Base-by-base conservation (phyloP, 1,139 yeast species). In the Diutina neorugosa region DNA sequence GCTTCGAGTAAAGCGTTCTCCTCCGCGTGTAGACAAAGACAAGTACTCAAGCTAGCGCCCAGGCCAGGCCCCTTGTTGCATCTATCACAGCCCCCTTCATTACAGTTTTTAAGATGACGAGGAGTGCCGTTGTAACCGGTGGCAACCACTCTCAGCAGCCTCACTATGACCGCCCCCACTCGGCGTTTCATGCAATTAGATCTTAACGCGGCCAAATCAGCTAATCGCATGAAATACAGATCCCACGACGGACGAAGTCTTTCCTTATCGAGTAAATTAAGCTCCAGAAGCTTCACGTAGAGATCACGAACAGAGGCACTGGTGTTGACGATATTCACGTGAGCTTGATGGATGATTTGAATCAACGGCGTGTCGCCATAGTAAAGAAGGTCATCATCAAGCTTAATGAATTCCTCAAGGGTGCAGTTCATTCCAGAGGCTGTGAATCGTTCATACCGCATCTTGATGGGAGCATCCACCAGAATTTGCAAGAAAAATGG, bases 81-180 rank as follows among this genome's bases (percentile, higher is more conserved):
- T 49, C 98, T 73, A 6, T 80, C 69, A 68, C 98, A 93, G 0
- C 98, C 98, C 18, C 98, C 98, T 61, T 89, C 93, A 63, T 89
- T 91, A 68, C 99, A 93, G 63, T 93, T 93, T 34, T 75, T 73
- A 61, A 89, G 69, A 56, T 91, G 89, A 46, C 96, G 76, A 12
- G 98, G 98, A 0, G 99, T 93, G 1, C 99, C 98, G 63, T 93
- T 93, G 67, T 94, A 93, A 0, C 98, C 99, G 0, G 98, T 93
- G 1, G 98, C 95, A 37, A 94, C 78, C 41, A 93, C 96, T 54
- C 97, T 73, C 52, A 81, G 82, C 54, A 88, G 94, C 53, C 91
- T 77, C 1, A 89, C 97, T 34, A 93, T 79, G 2, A 94, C 98
- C 67, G 98, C 91, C 0, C 98, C 98, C 1, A 93, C 98, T 55